Evolutionary conservation across 2,329 filamentous ascomycete genomes (phyloP).

Genomic region (Tolypocladium tundrense): DNA sequence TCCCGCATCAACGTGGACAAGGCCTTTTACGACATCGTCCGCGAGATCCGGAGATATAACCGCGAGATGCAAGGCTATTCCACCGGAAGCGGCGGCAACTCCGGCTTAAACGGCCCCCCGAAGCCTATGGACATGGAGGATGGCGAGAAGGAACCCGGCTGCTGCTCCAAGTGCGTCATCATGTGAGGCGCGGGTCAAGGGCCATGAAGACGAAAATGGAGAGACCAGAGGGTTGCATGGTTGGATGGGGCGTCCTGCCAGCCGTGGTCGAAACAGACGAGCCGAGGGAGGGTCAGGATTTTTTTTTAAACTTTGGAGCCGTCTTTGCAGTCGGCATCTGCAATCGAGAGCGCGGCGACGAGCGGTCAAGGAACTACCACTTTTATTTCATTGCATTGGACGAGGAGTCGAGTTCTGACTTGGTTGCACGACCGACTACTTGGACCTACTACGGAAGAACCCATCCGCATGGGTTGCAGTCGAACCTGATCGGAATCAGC

Average conservation of each 20-base stretch:
- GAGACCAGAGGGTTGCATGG: neutral
- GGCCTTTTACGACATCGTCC: constrained; percentile 96
- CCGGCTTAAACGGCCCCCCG: constrained; percentile 49
- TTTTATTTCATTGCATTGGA: constrained; percentile 24
- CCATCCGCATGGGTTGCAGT: neutral
- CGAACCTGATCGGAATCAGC: neutral
- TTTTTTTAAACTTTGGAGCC: neutral
- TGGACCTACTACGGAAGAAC: constrained; percentile 6
- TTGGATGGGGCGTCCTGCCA: neutral
- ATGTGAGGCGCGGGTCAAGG: constrained; percentile 51
- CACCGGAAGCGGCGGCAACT: constrained; percentile 54
- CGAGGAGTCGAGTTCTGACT: constrained; percentile 27
- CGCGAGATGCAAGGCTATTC: constrained; percentile 91
- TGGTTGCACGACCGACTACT: constrained; percentile 13
- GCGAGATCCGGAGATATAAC: constrained; percentile 97
- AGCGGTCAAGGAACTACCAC: neutral
- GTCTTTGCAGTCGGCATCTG: neutral
- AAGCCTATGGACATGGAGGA: constrained; percentile 75
- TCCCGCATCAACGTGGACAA: constrained; percentile 97
- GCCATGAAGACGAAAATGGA: constrained; percentile 1
- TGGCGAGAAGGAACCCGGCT: constrained; percentile 58
- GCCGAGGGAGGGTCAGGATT: neutral
- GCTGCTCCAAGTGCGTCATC: constrained; percentile 77
- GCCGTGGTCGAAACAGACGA: neutral
- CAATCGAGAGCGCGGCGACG: neutral